Evolutionary conservation across 176 grass and related monocot genomes (phyloP).

Genomic region (Stipa capillata): DNA sequence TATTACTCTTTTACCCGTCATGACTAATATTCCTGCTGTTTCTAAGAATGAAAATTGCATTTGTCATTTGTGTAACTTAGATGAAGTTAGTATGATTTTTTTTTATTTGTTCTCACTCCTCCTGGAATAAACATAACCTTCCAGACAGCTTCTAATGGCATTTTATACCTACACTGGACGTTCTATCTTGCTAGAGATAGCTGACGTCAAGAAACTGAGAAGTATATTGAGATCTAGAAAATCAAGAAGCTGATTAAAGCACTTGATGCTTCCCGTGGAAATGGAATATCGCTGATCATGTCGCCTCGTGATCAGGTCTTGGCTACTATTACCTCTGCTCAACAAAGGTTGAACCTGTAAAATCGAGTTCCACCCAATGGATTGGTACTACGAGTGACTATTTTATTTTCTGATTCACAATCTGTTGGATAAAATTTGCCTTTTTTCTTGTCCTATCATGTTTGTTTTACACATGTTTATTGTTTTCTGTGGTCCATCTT

Average conservation of each 20-base stretch:
- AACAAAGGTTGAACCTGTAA: conserved; percentile 7
- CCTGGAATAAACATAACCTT: background rate
- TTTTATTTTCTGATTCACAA: too few relatives aligned
- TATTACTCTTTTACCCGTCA: background rate
- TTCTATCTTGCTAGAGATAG: conserved; percentile 13
- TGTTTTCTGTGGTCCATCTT: too few relatives aligned
- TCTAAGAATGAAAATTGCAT: background rate
- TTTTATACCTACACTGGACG: background rate
- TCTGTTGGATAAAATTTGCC: too few relatives aligned
- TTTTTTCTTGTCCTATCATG: too few relatives aligned
- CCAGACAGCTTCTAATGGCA: background rate
- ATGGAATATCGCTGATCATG: conserved; percentile 37
- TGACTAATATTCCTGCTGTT: background rate
- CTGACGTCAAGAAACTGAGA: conserved; percentile 21
- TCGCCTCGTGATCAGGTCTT: conserved; percentile 38
- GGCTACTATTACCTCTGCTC: background rate
- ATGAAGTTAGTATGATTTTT: background rate
- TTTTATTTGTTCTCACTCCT: background rate
- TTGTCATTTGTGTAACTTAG: background rate
- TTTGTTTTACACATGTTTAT: too few relatives aligned
- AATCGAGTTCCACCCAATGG: conserved; percentile 3
- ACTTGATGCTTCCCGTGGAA: conserved; percentile 28
- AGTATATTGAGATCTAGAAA: conserved; percentile 42
- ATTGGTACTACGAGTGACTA: too few relatives aligned
- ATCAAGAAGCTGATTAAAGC: conserved; percentile 34